Evolutionary conservation across 2,329 filamentous ascomycete genomes (phyloP), one percentile per base, ranked within the genome.

Genomic region (Ophiocordyceps camponoti-floridani): DNA sequence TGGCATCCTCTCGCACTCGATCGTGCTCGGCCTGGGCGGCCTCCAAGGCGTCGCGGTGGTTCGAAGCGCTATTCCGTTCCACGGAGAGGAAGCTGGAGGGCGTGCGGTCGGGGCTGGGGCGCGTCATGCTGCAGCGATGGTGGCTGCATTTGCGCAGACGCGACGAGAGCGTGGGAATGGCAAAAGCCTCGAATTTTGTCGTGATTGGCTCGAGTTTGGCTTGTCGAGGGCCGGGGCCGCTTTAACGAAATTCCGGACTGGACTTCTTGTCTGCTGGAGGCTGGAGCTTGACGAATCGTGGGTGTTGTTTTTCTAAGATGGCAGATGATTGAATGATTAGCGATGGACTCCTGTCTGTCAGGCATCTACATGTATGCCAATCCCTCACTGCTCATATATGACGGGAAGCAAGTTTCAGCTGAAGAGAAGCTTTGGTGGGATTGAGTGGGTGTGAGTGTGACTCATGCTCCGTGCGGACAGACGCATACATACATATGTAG

Each of bases 1-100:
- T 57, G 8, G 72, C 72, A 28, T 61, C 61, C 45, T 69, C 61
- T 27, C 71, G 69, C 11, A 89, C 72, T 27, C 73, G 69, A 35
- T 82, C 73, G 57, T 87, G 83, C 54, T 81, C 73, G 13, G 68
- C 67, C 43, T 75, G 75, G 4, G 80, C 80, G 42, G 73, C 72
- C 41, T 73, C 73, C 14, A 89, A 70, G 13, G 81, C 80, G 51
- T 77, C 72, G 47, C 72, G 69, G 55, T 85, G 80, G 45, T 67
- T 68, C 43, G 72, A 65, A 54, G 79, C 77, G 31, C 72, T 73
- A 49, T 83, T 77, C 33, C 73, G 70, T 30, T 74, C 69, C 44
- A 77, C 72, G 38, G 67, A 66, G 47, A 86, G 78, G 27, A 84
- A 71, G 23, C 67, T 70, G 19, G 76, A 70, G 40, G 76, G 66